Base-by-base conservation (phyloP, 192 early-diverging fungal species). In the Rhizophagus sp. region DNA sequence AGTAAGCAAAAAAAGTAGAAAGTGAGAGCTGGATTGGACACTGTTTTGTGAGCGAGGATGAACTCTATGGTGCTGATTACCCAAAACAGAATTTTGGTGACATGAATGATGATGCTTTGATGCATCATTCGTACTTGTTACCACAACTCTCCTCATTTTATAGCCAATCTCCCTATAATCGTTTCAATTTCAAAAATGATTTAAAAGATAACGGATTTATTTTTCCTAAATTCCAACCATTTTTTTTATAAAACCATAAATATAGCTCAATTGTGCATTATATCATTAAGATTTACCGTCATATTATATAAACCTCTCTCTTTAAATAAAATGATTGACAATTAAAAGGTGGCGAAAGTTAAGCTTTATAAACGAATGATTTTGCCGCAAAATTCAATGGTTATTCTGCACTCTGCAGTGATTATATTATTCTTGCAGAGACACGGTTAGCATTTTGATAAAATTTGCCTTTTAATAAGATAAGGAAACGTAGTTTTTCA, bases 11-110 rank as follows among this genome's bases (percentile, higher is more conserved):
- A 41, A 62, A 34, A 25, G 57, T 22, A 4, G 17, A 57, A 57
- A 19, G 15, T 57, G 11, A 44, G 8, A 30, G n/a, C 41, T 70
- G 68, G 36, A 70, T 41, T 70, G 73, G 30, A 75, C n/a, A n/a
- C 47, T 50, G 73, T 61, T 50, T 75, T 75, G 49, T 75, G 73
- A 75, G 73, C 52, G 44, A 75, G 73, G 49, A 62, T 33, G 39
- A 41, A 62, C 68, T 70, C 68, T 70, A 70, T 75, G 73, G 30
- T 22, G 15, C 50, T 62, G 50, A 75, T 75, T 75, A 33, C 73
- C 73, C 73, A 75, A 75, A 75, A 75, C 50, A 75, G 73, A 75
- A 74, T 50, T 75, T 75, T 52, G 57, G 73, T 75, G 49, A 62
- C 73, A 75, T 73, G 65, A 27, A 64, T 64, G 63, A 64, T 67